These are phyloP conservation scores for Ganoderma leucocontextum DNA, from an alignment of 1,284 basidiomycete species.

Conservation along the genomic window DNA sequence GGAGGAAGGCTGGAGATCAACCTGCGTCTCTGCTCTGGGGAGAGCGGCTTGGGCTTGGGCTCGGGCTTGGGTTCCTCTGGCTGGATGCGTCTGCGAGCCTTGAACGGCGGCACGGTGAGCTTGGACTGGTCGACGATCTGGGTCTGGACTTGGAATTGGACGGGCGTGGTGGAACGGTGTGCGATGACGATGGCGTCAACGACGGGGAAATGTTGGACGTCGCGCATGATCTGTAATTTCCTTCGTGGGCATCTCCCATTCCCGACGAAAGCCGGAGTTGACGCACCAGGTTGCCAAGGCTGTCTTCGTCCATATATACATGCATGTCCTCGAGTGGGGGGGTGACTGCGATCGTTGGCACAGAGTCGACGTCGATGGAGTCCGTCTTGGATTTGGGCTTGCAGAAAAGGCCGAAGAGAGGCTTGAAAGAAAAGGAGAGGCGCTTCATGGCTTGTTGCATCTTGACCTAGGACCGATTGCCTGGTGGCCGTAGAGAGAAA, in stretches of 20 bases:
- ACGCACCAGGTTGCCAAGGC: conserved; percentile 1
- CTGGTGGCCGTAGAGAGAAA: not conserved
- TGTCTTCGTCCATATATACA: not conserved
- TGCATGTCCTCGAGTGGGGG: conserved; percentile 6
- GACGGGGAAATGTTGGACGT: not conserved
- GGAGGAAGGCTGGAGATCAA: not conserved
- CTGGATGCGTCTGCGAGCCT: not conserved
- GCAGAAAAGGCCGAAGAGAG: conserved; percentile 1
- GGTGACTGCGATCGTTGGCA: conserved; percentile 1
- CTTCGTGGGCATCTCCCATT: not conserved
- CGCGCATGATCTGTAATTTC: not conserved
- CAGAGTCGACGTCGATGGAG: not conserved
- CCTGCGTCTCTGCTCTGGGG: conserved; percentile 4
- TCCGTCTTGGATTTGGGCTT: not conserved
- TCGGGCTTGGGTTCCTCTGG: not conserved
- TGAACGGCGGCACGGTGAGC: not conserved
- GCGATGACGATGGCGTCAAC: not conserved
- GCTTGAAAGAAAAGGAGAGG: not conserved
- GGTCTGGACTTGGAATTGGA: not conserved
- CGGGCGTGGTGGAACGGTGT: not conserved
- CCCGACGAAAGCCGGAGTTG: not conserved
- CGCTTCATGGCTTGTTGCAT: not conserved
- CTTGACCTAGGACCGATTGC: not conserved
- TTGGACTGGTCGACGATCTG: not conserved
- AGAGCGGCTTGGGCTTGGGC: not conserved